Evolutionary conservation across 2,329 filamentous ascomycete species (phyloP).

Genomic region (Colletotrichum gigasporum): DNA sequence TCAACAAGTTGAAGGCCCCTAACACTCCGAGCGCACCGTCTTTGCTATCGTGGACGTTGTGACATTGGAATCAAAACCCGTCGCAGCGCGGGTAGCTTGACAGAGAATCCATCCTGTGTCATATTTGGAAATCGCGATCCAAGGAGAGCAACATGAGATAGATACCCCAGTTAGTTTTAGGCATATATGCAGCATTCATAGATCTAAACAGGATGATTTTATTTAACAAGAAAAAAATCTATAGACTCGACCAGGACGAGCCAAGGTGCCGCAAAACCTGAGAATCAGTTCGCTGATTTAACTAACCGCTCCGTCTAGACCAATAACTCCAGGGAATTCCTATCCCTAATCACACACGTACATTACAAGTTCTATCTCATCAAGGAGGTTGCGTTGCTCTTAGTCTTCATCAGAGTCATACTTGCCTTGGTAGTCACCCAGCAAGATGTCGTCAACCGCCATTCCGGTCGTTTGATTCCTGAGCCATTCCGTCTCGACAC

Average conservation of each 20-base stretch:
- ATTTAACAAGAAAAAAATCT: background rate
- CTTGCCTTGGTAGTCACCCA: constrained; percentile 77
- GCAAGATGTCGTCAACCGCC: constrained; percentile 75
- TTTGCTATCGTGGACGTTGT: constrained; percentile 34
- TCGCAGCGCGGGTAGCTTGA: background rate
- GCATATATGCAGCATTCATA: background rate
- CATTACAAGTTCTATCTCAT: constrained; percentile 24
- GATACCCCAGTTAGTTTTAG: background rate
- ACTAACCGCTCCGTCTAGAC: constrained; percentile 9
- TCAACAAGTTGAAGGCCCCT: constrained; percentile 52
- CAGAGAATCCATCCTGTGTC: background rate
- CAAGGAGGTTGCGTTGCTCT: background rate
- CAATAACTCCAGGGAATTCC: constrained; percentile 24
- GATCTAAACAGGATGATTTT: background rate
- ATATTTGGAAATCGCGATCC: background rate
- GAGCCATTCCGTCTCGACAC: constrained; percentile 93
- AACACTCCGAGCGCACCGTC: constrained; percentile 48
- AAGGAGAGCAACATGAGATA: background rate
- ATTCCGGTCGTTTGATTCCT: constrained; percentile 62
- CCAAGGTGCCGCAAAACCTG: background rate
- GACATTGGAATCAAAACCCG: no score
- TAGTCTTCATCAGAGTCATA: constrained; percentile 42
- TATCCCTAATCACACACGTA: constrained; percentile 12
- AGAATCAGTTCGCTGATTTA: background rate
- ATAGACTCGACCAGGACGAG: background rate